Percentiles rank a stretch among this genome's conserved stretches.
phyloP scores from a whole-genome alignment of 305 asterid genomes.

The Stenogyne calaminthoides region DNA sequence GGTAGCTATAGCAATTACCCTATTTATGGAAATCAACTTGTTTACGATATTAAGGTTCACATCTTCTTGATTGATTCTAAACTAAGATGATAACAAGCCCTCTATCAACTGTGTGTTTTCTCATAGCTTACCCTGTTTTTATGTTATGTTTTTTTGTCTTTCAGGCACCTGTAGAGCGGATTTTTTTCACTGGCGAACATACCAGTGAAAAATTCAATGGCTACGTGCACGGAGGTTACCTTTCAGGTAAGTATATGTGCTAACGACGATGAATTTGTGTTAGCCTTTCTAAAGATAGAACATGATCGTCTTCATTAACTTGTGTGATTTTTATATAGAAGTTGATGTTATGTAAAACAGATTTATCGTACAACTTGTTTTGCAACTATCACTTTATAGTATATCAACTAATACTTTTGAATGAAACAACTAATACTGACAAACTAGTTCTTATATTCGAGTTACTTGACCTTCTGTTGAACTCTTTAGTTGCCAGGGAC shows the following conservation, averaged over 20 bases:
- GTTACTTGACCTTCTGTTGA: too few species aligned
- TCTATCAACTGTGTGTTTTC: not conserved
- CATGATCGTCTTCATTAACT: too few species aligned
- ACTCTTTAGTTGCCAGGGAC: too few species aligned
- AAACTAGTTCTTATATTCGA: too few species aligned
- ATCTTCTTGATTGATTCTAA: conserved; percentile 21
- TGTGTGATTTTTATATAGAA: too few species aligned
- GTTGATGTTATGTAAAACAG: too few species aligned
- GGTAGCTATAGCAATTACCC: conserved; percentile 95
- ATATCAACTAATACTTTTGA: too few species aligned
- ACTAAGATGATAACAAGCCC: not conserved
- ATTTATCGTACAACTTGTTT: too few species aligned
- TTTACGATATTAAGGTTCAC: conserved; percentile 68
- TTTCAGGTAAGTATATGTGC: conserved; percentile 57
- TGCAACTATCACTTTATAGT: too few species aligned
- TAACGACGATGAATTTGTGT: too few species aligned
- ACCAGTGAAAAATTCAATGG: conserved; percentile 85
- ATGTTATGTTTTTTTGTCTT: not conserved
- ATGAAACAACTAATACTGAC: too few species aligned
- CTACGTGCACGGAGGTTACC: conserved; percentile 90
- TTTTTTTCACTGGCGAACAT: conserved; percentile 91
- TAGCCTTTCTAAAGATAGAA: too few species aligned
- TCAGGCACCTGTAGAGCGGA: conserved; percentile 89
- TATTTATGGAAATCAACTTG: conserved; percentile 57
- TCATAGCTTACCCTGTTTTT: not conserved